Conservation (phyloP, 192 early-diverging fungal genomes). For the Lunasporangiospora selenospora region DNA sequence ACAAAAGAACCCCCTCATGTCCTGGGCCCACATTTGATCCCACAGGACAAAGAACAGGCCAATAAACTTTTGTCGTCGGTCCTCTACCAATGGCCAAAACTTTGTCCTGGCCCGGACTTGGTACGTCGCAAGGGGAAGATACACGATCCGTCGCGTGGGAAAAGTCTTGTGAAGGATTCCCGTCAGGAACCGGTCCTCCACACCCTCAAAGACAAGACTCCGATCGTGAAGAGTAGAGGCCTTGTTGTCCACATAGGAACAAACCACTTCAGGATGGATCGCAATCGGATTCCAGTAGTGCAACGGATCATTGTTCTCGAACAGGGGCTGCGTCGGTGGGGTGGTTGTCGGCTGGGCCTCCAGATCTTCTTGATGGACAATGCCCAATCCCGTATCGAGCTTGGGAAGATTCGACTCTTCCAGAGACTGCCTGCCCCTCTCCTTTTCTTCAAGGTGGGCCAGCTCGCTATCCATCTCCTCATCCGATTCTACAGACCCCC, state of each 20-base stretch:
- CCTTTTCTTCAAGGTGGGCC: no score
- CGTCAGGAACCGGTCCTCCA: constrained; percentile 23
- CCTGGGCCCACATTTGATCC: constrained; percentile 6
- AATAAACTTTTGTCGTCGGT: neutral
- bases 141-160: constrained; percentile 3
- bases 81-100: neutral
- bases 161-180: constrained; percentile 18
- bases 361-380: no score
- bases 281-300: constrained; percentile 16
- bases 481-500: no score
- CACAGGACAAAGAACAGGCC: constrained; percentile 9
- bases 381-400: no score
- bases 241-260: constrained; percentile 6
- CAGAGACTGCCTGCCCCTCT: no score
- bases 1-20: constrained; percentile 4
- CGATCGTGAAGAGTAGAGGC: constrained; percentile 14
- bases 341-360: no score
- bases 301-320: no score
- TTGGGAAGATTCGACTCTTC: no score
- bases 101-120: neutral
- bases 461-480: no score
- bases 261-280: constrained; percentile 25
- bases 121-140: constrained; percentile 15
- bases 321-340: no score
- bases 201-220: constrained; percentile 1